A percentile compares a stretch with the other conserved stretches of the same genome.
Evolutionary conservation across 2,329 filamentous ascomycete genomes (phyloP).

Genomic region (Triangularia setosa): DNA sequence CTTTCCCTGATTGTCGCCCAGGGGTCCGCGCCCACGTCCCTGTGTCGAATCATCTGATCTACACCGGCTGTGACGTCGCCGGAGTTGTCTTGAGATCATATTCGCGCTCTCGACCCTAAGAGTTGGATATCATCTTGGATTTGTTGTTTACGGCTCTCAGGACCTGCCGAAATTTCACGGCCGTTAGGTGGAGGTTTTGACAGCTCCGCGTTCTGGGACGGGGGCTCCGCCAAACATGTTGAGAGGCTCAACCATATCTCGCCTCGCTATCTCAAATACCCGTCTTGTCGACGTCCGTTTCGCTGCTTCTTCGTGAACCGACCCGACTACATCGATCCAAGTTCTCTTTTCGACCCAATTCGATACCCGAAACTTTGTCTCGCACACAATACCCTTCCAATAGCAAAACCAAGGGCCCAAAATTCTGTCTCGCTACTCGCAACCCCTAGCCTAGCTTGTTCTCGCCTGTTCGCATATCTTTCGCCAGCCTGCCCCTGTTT

Average conservation of each 20-base stretch:
- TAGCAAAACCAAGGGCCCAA: neutral
- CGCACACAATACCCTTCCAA: neutral
- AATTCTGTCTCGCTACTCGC: neutral
- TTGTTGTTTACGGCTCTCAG: neutral
- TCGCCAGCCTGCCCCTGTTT: neutral
- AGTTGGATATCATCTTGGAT: neutral
- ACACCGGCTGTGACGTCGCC: neutral
- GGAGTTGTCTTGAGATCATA: neutral
- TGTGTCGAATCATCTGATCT: neutral
- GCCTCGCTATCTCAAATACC: neutral
- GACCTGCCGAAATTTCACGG: neutral
- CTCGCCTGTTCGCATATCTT: neutral
- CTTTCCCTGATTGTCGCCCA: neutral
- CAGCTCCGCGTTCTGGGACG: neutral
- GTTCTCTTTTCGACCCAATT: neutral
- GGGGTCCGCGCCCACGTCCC: neutral
- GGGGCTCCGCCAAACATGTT: neutral
- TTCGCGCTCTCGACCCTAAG: neutral
- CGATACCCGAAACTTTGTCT: neutral
- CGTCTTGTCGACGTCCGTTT: neutral
- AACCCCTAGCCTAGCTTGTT: neutral
- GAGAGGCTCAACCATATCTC: neutral
- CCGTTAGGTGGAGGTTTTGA: neutral
- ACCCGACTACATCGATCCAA: neutral
- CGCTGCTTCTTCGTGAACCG: neutral